phyloP scores from a whole-genome alignment of 139 green algal species.

The Coccomyxa sp. region DNA sequence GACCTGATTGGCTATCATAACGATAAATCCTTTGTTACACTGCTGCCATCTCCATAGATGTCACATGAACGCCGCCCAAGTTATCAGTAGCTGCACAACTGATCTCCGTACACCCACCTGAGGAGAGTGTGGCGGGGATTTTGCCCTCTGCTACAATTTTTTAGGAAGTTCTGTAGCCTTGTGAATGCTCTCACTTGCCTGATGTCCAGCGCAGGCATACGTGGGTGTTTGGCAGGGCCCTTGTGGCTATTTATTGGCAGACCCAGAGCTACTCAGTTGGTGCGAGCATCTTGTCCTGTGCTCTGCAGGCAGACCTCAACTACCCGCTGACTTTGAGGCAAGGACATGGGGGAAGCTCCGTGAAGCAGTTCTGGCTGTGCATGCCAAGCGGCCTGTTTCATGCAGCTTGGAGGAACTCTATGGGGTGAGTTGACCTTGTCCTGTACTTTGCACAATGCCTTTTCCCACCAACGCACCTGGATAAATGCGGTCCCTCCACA shows the following conservation, averaged over 20 bases:
- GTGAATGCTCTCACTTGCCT: background rate
- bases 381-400: constrained; percentile 66
- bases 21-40: background rate
- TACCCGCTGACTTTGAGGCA: constrained; percentile 86
- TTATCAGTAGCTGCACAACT: background rate
- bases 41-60: background rate
- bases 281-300: background rate
- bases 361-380: constrained; percentile 78
- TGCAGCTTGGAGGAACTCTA: constrained; percentile 92
- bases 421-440: constrained; percentile 32
- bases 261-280: background rate
- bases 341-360: constrained; percentile 80
- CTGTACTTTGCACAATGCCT: background rate
- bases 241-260: background rate
- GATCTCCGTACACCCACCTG: background rate
- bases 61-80: background rate
- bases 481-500: too few relatives aligned
- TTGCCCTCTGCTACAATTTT: background rate
- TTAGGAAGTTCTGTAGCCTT: background rate
- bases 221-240: background rate
- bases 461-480: background rate
- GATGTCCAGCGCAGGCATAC: background rate
- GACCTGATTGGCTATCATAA: background rate
- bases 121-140: background rate
- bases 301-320: constrained; percentile 67